Conservation (phyloP, 108 stramenopile species). For the Skeletonema marinoi region DNA sequence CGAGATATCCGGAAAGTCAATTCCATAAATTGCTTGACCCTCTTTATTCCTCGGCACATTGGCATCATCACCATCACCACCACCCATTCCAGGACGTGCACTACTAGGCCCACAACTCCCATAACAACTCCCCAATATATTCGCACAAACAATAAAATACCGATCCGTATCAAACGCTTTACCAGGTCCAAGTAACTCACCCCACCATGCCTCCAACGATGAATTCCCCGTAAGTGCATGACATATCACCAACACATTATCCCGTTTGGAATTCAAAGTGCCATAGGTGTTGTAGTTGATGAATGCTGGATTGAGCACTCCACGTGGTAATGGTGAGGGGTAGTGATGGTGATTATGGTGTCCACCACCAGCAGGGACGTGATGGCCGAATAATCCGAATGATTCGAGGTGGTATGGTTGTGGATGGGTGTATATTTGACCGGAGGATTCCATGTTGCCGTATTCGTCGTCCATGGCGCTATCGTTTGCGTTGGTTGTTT, state of each 20-base stretch:
- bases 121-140: slow-evolving; percentile 91
- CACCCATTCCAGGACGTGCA: slow-evolving; percentile 49
- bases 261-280: slow-evolving; percentile 66
- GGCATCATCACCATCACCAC: neutral
- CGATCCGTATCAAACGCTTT: slow-evolving; percentile 92
- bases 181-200: slow-evolving; percentile 79
- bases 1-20: slow-evolving; percentile 86
- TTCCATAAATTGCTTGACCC: slow-evolving; percentile 63
- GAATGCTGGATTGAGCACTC: slow-evolving; percentile 69
- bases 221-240: slow-evolving; percentile 96
- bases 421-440: slow-evolving; percentile 65
- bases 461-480: slow-evolving; percentile 87
- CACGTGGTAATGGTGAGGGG: slow-evolving; percentile 38
- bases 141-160: slow-evolving; percentile 90
- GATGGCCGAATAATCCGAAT: slow-evolving; percentile 40
- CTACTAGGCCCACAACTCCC: slow-evolving; percentile 80
- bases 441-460: slow-evolving; percentile 81
- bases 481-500: slow-evolving; percentile 13
- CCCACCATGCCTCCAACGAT: slow-evolving; percentile 94
- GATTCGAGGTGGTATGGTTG: slow-evolving; percentile 71
- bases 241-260: slow-evolving; percentile 93
- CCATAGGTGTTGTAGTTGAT: slow-evolving; percentile 94
- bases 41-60: slow-evolving; percentile 30
- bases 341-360: neutral
- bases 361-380: neutral